These are phyloP conservation scores for Vachellia pachyceras DNA, from an alignment of 306 rosid genomes.

Conservation along the genomic window DNA sequence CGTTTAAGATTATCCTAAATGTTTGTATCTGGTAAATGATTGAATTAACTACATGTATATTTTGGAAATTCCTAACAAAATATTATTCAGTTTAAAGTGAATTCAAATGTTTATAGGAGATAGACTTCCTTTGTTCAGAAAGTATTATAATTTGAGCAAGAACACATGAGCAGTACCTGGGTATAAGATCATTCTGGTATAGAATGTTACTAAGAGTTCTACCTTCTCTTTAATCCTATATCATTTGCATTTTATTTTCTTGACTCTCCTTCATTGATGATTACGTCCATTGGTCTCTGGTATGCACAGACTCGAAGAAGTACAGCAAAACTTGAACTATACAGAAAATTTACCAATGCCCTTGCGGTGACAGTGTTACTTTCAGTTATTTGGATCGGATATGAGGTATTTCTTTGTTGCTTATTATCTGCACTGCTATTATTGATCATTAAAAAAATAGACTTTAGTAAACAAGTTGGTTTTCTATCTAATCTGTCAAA, in stretches of 20 bases:
- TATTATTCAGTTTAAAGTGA: not conserved
- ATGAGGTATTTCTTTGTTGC: conserved; percentile 55
- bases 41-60: not conserved
- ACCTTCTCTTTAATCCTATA: not conserved
- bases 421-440: conserved; percentile 2
- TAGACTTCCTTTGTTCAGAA: not conserved
- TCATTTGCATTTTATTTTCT: conserved; percentile 30
- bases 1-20: not conserved
- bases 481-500: conserved; percentile 4
- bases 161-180: conserved; percentile 5
- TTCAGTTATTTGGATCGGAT: conserved; percentile 76
- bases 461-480: conserved; percentile 1
- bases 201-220: conserved; percentile 17
- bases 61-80: conserved; percentile 9
- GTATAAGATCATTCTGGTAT: conserved; percentile 20
- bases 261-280: conserved; percentile 17
- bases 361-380: conserved; percentile 79
- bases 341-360: conserved; percentile 79
- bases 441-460: not conserved
- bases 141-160: conserved; percentile 12
- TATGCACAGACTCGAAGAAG: conserved; percentile 63
- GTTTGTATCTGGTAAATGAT: not conserved
- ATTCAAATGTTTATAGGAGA: conserved; percentile 1
- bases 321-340: conserved; percentile 72
- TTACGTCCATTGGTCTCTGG: conserved; percentile 16